Conservation (phyloP, 2,329 filamentous ascomycete species). For the Phaeosphaeria sp. region DNA sequence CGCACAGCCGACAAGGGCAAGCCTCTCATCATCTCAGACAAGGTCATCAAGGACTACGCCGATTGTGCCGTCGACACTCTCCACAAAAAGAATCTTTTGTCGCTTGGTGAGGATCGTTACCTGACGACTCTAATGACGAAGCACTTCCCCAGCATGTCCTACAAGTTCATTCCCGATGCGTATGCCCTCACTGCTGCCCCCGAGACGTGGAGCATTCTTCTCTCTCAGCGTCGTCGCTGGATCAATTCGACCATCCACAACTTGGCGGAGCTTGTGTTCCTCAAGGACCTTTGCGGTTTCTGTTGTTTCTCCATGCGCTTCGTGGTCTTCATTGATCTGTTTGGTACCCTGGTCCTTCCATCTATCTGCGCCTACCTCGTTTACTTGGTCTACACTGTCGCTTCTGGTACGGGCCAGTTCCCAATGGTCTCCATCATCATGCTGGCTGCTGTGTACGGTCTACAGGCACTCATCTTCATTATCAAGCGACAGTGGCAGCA, state of each 20-base stretch:
- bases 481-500: conserved; percentile 98
- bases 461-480: conserved; percentile 95
- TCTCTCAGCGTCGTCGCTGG: conserved; percentile 98
- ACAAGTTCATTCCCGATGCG: conserved; percentile 93
- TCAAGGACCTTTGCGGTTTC: conserved; percentile 97
- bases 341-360: conserved; percentile 89
- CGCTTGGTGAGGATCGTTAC: conserved; percentile 95
- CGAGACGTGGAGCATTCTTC: conserved; percentile 88
- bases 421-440: conserved; percentile 88
- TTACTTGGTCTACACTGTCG: conserved; percentile 84
- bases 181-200: conserved; percentile 93
- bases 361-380: conserved; percentile 86
- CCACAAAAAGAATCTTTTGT: conserved; percentile 91
- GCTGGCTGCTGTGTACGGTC: conserved; percentile 89
- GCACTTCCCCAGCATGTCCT: conserved; percentile 93
- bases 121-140: conserved; percentile 98
- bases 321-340: conserved; percentile 91
- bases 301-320: conserved; percentile 99
- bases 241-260: conserved; percentile 99
- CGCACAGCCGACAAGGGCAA: conserved; percentile 93
- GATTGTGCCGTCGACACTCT: conserved; percentile 91
- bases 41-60: conserved; percentile 85
- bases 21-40: conserved; percentile 90
- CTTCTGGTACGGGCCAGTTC: conserved; percentile 74
- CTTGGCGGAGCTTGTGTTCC: conserved; percentile 83